Base-by-base conservation (phyloP, 371 early-diverging fungal genomes). In the Apophysomyces sp. region DNA sequence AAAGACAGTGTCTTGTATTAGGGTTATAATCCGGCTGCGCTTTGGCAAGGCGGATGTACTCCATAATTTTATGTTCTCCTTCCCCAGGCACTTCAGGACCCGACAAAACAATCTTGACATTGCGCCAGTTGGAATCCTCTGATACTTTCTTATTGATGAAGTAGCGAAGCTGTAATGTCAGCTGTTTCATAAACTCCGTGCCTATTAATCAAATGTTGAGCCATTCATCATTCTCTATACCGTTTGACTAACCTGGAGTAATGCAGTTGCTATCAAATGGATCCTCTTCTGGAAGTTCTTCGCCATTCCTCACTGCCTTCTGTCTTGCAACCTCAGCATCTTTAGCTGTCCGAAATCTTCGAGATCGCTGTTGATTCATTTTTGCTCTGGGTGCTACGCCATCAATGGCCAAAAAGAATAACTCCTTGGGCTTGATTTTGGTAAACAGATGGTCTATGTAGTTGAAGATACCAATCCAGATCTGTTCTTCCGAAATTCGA, bases 51-150 rank as follows among this genome's bases (percentile, higher is more conserved):
- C 99, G 91, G 52, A 99, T 92, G 63, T 93, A 99, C 70, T 96
- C 96, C 95, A 98, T 97, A 63, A 99, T 98, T 77, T 99, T 99
- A 78, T 99, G 99, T 73, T 99, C 99, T 51, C 99, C 99, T 82
- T 99, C 99, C 55, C 99, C 99, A n/a, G 99, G 97, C 0, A 98
- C 86, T 52, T 93, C 94, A 57, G 94, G 95, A 28, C 96, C 97
- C 24, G 97, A 97, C 15, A 99, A 85, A 53, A 99, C 89, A 52
- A 99, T 86, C 73, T 94, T 86, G 21, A 94, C 80, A 55, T 88
- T 76, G 67, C 88, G 86, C 98, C 98, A 99, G 57, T 88, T 88
- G 16, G 89, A 82, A 63, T 98, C 94, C 60, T 90, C 92, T n/a
- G 92, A 89, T 4, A 98, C 80, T 73, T 95, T 92, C 64, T 95